phyloP scores from a whole-genome alignment of 2,329 filamentous ascomycete genomes.

The Fusarium beomiforme region DNA sequence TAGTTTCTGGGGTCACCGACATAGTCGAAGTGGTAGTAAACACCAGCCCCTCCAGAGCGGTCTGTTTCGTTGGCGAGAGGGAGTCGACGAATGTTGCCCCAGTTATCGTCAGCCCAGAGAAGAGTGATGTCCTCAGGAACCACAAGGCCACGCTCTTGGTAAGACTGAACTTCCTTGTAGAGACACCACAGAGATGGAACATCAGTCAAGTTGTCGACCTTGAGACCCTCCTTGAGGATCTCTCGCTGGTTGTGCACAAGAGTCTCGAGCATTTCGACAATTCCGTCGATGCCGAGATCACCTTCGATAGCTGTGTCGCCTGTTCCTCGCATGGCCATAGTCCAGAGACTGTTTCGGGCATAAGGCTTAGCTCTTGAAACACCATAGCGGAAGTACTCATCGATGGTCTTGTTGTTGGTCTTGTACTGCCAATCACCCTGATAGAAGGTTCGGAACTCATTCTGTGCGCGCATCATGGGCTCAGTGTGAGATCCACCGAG shows the following conservation, averaged over 20 bases:
- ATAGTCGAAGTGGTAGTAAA: conserved; percentile 70
- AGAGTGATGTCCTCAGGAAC: conserved; percentile 71
- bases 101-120: conserved; percentile 73
- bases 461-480: conserved; percentile 72
- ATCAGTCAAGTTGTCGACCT: conserved; percentile 18
- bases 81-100: conserved; percentile 67
- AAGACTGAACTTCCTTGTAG: conserved; percentile 73
- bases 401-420: conserved; percentile 74
- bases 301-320: conserved; percentile 71
- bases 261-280: conserved; percentile 49
- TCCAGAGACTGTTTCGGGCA: conserved; percentile 71
- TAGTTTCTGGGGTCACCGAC: conserved; percentile 70
- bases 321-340: conserved; percentile 75
- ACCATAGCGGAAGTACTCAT: conserved; percentile 74
- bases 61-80: conserved; percentile 64
- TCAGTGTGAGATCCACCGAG: conserved; percentile 79
- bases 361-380: conserved; percentile 72
- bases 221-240: conserved; percentile 27
- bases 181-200: conserved; percentile 67
- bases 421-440: conserved; percentile 75
- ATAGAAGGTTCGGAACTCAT: conserved; percentile 64
- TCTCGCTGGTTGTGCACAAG: conserved; percentile 51
- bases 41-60: conserved; percentile 66
- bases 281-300: conserved; percentile 55
- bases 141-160: conserved; percentile 67